phyloP scores from a whole-genome alignment of 805 yeast genomes.

The Komagataella kurtzmanii region DNA sequence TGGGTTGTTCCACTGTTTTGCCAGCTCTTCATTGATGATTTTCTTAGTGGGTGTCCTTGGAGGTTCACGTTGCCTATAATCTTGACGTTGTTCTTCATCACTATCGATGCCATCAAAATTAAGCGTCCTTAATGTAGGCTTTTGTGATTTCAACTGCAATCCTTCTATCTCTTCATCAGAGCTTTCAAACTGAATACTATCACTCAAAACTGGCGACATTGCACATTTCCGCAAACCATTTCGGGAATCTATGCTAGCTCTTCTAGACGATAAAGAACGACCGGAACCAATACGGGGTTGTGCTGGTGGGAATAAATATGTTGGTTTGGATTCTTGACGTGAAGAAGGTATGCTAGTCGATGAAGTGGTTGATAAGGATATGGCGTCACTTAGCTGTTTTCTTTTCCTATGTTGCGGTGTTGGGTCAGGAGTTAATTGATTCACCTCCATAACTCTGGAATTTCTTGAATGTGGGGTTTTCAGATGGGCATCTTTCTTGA shows the following conservation, averaged over 20 bases:
- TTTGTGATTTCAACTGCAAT: background rate
- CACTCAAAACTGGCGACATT: background rate
- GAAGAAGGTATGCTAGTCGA: background rate
- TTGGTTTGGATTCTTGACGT: background rate
- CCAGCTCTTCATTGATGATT: constrained; percentile 18
- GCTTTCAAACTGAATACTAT: background rate
- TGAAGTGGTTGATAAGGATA: background rate
- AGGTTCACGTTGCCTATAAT: background rate
- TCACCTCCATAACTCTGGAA: background rate
- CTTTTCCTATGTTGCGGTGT: background rate
- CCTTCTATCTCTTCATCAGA: background rate
- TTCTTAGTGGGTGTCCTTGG: constrained; percentile 17
- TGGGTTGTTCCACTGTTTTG: constrained; percentile 13
- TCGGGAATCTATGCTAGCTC: background rate
- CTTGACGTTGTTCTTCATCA: constrained; percentile 1
- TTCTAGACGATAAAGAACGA: background rate
- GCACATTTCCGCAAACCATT: background rate
- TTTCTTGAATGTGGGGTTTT: background rate
- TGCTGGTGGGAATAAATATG: constrained; percentile 13
- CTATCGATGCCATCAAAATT: constrained; percentile 8
- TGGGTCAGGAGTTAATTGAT: constrained; percentile 2
- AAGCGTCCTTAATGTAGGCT: constrained; percentile 6
- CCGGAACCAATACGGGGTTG: constrained; percentile 18
- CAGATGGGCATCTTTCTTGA: background rate
- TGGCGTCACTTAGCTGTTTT: background rate